Evolutionary conservation across 78 protist genomes (phyloP).

Genomic region (slime mould (Dictyostelium discoideum)): DNA sequence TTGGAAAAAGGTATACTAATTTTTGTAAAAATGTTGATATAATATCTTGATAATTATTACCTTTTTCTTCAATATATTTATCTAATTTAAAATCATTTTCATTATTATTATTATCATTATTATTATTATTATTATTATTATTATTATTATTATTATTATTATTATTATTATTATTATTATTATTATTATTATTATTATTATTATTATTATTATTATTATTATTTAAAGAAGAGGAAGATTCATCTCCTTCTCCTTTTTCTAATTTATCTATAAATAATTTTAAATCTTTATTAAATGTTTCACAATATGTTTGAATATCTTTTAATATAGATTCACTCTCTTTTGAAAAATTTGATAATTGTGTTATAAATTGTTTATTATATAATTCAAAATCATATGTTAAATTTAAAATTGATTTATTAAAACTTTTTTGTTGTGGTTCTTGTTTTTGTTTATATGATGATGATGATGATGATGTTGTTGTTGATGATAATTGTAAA

Average conservation of each 20-base stretch:
- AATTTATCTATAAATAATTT: background rate
- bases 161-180: no score
- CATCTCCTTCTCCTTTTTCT: background rate
- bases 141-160: no score
- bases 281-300: background rate
- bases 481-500: background rate
- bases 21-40: background rate
- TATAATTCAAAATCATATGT: conserved; percentile 39
- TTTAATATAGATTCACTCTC: background rate
- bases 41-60: background rate
- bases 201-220: no score
- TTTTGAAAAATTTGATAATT: conserved; percentile 3
- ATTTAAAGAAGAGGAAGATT: no score
- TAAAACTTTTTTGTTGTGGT: background rate
- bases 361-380: conserved; percentile 36
- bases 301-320: background rate
- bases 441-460: background rate
- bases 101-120: background rate
- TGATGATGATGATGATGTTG: background rate
- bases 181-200: no score
- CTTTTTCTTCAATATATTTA: background rate
- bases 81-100: conserved; percentile 3
- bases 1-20: background rate
- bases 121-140: no score
- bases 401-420: background rate